Percentiles rank a stretch among this genome's conserved stretches.
Conservation (phyloP, 768 basidiomycete species). For the Coprinellus aureogranulatus region DNA sequence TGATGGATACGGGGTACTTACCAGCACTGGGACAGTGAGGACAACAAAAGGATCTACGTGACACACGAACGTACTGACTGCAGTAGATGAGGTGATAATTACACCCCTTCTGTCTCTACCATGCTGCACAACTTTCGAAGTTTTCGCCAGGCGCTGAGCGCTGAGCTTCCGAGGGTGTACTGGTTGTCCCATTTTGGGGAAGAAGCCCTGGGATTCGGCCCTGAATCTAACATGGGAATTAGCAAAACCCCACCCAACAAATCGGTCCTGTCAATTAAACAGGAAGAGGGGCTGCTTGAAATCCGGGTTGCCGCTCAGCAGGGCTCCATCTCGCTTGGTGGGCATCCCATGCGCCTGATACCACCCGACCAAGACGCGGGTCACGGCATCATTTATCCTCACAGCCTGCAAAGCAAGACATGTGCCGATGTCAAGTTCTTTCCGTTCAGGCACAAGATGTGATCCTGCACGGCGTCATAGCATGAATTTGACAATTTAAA, state of each 20-base stretch:
- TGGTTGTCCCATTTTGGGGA: background rate
- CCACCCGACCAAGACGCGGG: constrained; percentile 10
- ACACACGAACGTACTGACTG: background rate
- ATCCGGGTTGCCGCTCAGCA: constrained; percentile 1
- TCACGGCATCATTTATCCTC: constrained; percentile 8
- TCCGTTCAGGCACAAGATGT: constrained; percentile 19
- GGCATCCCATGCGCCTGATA: background rate
- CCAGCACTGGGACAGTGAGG: too few relatives aligned
- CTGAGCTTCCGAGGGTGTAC: background rate
- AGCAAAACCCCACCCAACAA: background rate
- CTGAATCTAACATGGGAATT: background rate
- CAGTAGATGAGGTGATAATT: constrained; percentile 4
- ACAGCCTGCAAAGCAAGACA: constrained; percentile 10
- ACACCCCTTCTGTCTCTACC: constrained; percentile 7
- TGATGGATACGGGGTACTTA: background rate
- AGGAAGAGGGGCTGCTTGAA: background rate
- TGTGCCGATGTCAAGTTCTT: constrained; percentile 13
- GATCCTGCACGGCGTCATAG: constrained; percentile 13
- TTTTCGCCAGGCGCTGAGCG: background rate
- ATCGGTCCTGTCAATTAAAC: background rate
- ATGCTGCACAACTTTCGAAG: background rate
- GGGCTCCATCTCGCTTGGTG: background rate
- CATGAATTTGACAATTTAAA: constrained; percentile 13
- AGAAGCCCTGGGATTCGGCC: background rate
- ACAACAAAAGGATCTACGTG: constrained; percentile 2